phyloP scores from a whole-genome alignment of 192 early-diverging fungal species.

The Martensiomyces pterosporus region DNA sequence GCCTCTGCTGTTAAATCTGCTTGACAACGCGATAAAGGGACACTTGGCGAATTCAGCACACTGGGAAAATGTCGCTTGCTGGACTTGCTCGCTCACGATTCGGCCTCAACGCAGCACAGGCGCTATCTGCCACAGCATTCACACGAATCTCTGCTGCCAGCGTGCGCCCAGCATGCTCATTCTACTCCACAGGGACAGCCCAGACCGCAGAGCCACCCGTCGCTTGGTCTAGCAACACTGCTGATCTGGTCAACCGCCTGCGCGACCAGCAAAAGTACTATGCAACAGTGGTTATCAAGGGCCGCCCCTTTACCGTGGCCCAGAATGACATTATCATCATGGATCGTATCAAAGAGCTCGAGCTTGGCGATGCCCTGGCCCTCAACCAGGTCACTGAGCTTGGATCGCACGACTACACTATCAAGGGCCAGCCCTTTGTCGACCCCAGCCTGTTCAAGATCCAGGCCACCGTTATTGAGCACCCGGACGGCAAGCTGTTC shows the following conservation, averaged over 20 bases:
- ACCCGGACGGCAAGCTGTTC: slow-evolving; percentile 71
- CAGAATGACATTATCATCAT: slow-evolving; percentile 85
- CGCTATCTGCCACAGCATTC: slow-evolving; percentile 1
- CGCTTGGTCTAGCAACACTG: slow-evolving; percentile 28
- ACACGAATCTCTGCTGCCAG: slow-evolving; percentile 10
- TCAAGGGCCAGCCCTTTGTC: slow-evolving; percentile 84
- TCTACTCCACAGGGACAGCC: slow-evolving; percentile 7
- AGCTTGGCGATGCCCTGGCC: slow-evolving; percentile 81
- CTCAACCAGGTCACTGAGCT: slow-evolving; percentile 87
- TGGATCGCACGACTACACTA: slow-evolving; percentile 74
- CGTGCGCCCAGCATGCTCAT: too few relatives aligned
- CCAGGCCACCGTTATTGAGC: slow-evolving; percentile 86
- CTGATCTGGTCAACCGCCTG: slow-evolving; percentile 43
- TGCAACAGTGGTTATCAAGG: slow-evolving; percentile 84
- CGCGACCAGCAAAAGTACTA: slow-evolving; percentile 69
- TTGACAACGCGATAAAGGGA: too few relatives aligned
- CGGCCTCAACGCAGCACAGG: too few relatives aligned
- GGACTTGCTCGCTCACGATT: neutral
- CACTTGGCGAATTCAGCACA: slow-evolving; percentile 2
- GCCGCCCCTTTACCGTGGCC: slow-evolving; percentile 82
- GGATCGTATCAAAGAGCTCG: slow-evolving; percentile 75
- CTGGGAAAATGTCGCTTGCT: neutral
- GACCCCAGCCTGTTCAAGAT: slow-evolving; percentile 67
- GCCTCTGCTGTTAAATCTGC: too few relatives aligned
- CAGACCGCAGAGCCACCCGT: neutral